phyloP scores from a whole-genome alignment of 1,284 basidiomycete genomes.

The Trichosporon inkin region DNA sequence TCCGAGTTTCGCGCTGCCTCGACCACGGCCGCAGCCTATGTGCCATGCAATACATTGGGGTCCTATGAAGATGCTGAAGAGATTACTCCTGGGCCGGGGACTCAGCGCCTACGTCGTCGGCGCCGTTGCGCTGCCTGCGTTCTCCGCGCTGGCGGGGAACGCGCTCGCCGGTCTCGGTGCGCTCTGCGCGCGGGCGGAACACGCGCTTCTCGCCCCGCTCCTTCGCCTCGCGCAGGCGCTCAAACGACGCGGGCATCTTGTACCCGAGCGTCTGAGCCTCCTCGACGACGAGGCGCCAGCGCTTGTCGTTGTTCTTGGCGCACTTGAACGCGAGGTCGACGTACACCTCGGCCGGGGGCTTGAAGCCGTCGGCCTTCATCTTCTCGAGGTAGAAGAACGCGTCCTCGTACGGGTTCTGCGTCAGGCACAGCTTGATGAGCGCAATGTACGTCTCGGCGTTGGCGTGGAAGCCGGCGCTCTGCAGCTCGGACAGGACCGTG shows the following conservation, averaged over 20 bases:
- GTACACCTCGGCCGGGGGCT: conserved; percentile 61
- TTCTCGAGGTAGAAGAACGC: conserved; percentile 83
- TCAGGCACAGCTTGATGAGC: conserved; percentile 65
- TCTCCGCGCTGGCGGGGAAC: too few relatives aligned
- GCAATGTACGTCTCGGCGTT: conserved; percentile 61
- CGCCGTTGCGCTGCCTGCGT: too few relatives aligned
- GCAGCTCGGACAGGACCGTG: conserved; percentile 40
- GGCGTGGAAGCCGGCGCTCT: conserved; percentile 51
- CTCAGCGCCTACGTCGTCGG: too few relatives aligned
- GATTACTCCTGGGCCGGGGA: too few relatives aligned
- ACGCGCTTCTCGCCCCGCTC: neutral
- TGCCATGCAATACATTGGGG: too few relatives aligned
- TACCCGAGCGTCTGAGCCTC: conserved; percentile 63
- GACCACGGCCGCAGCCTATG: too few relatives aligned
- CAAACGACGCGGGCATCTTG: conserved; percentile 1
- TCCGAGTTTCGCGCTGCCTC: too few relatives aligned
- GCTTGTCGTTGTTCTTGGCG: conserved; percentile 57
- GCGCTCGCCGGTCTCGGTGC: neutral
- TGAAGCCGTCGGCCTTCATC: conserved; percentile 64
- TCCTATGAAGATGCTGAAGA: too few relatives aligned
- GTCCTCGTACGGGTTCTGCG: conserved; percentile 70
- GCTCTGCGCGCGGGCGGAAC: neutral
- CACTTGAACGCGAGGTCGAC: conserved; percentile 61
- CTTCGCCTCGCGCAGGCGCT: neutral
- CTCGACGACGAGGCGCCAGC: conserved; percentile 63